Evolutionary conservation across 306 rosid species (phyloP), one percentile per base, ranked within the genome.

Genomic region (Dalbergia oliveri): DNA sequence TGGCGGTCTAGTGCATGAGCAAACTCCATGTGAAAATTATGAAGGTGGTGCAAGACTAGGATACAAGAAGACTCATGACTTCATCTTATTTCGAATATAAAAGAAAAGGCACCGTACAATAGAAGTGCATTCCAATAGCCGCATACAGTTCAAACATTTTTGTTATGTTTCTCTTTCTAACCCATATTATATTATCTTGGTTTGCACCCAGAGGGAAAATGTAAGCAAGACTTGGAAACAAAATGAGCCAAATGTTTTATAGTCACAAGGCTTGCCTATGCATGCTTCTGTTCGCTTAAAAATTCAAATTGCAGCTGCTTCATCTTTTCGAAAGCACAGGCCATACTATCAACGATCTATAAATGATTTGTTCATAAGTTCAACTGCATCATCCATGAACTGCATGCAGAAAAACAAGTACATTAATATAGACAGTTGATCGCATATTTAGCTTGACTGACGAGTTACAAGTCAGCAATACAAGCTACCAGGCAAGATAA

Each of bases 351-450:
- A 94, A 54, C 94, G 97, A 78, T 94, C 98, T 68, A 91, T 88
- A 65, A 92, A 94, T 31, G 98, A 92, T 83, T 91, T 94, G 81
- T 94, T 90, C 98, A 94, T 94, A 45, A 94, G 97, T 69, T 82
- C 87, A 67, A 94, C 97, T 0, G 98, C 98, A 2, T 89, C 90
- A 67, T 94, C 98, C 98, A 94, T 88, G 88, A 92, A 86, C 98
- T 94, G 93, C 91, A 85, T n/a, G 34, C 18, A 86, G 39, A 85
- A 69, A 68, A 77, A 77, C 33, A 78, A 66, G 69, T 72, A 37
- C 18, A 43, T 86, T 16, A 80, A 69, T 26, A 54, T 3, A 54
- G 45, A 77, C 31, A 57, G 23, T 31, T 72, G 53, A 34, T 45
- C 9, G n/a, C 9, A 19, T 10, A 75, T 11, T 61, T 3, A 53